Evolutionary conservation across 2,329 filamentous ascomycete species (phyloP).

Genomic region (Alternaria solani): DNA sequence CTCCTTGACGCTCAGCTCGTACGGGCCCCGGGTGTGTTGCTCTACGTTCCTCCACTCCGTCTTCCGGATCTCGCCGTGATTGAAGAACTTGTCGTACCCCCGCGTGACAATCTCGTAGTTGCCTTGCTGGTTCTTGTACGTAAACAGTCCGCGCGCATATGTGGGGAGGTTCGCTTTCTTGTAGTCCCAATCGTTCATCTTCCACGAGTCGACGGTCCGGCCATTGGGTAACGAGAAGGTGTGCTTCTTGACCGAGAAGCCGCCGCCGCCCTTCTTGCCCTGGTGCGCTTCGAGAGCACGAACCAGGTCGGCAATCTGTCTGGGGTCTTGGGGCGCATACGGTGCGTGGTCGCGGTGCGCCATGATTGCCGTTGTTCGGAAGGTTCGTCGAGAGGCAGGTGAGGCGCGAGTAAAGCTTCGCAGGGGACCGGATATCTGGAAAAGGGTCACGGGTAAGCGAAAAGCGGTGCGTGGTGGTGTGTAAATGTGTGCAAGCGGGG

Average conservation of each 20-base stretch:
- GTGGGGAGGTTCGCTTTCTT: conserved; percentile 86
- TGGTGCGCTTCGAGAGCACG: conserved; percentile 68
- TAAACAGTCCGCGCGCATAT: conserved; percentile 93
- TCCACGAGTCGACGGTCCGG: conserved; percentile 86
- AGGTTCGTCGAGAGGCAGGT: neutral
- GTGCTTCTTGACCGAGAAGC: conserved; percentile 80
- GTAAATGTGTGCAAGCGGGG: conserved; percentile 23
- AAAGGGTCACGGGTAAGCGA: conserved; percentile 23
- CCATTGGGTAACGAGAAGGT: conserved; percentile 73
- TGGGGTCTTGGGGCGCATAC: conserved; percentile 72
- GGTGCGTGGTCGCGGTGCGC: conserved; percentile 64
- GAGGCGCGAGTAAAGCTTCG: neutral
- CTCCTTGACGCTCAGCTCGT: conserved; percentile 96
- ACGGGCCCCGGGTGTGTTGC: conserved; percentile 79
- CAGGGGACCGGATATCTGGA: conserved; percentile 18
- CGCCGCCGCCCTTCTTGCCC: conserved; percentile 54
- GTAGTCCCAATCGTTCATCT: conserved; percentile 94
- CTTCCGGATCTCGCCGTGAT: conserved; percentile 79
- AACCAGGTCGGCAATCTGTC: conserved; percentile 72
- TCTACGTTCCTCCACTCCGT: conserved; percentile 86
- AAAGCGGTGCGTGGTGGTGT: conserved; percentile 10
- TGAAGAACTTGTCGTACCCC: conserved; percentile 99
- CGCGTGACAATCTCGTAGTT: conserved; percentile 81
- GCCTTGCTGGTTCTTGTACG: conserved; percentile 71
- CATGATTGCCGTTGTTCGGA: conserved; percentile 54